These are phyloP conservation scores for Ustilago vetiveriae DNA, from an alignment of 1,284 basidiomycete genomes.

Conservation along the genomic window DNA sequence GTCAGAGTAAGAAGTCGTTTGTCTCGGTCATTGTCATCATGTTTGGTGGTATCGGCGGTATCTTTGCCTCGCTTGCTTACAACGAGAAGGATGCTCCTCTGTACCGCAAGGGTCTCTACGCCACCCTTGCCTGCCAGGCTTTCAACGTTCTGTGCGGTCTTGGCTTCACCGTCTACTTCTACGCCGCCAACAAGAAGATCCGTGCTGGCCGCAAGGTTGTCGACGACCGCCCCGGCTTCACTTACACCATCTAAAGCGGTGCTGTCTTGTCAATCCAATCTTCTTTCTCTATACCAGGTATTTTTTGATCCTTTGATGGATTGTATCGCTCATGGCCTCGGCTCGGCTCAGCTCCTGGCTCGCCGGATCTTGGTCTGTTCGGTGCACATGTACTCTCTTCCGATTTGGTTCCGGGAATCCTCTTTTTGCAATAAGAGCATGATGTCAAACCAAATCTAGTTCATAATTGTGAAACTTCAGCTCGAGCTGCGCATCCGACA, in stretches of 20 bases:
- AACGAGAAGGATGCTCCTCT: slow-evolving; percentile 58
- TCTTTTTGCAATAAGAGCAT: neutral
- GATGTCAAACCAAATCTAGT: neutral
- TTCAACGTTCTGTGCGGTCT: slow-evolving; percentile 48
- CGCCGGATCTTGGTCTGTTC: too few relatives aligned
- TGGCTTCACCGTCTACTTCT: slow-evolving; percentile 50
- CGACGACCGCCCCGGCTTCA: slow-evolving; percentile 51
- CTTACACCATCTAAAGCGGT: slow-evolving; percentile 49
- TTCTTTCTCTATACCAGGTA: neutral
- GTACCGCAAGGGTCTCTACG: slow-evolving; percentile 57
- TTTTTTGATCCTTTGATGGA: neutral
- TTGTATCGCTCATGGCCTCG: too few relatives aligned
- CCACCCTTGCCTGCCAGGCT: slow-evolving; percentile 50
- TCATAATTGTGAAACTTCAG: too few relatives aligned
- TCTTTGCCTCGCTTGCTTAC: slow-evolving; percentile 67
- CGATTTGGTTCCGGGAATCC: neutral
- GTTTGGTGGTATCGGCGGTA: slow-evolving; percentile 69
- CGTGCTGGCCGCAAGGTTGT: slow-evolving; percentile 48
- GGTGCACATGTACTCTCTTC: neutral
- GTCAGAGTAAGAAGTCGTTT: slow-evolving; percentile 68
- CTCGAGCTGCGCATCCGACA: too few relatives aligned
- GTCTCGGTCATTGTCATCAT: slow-evolving; percentile 68
- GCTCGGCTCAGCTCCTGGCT: too few relatives aligned
- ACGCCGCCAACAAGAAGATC: slow-evolving; percentile 51
- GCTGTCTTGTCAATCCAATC: neutral